Percentiles rank a stretch among this genome's conserved stretches.
phyloP scores from a whole-genome alignment of 1,284 basidiomycete species.

The Schizophyllum amplum region DNA sequence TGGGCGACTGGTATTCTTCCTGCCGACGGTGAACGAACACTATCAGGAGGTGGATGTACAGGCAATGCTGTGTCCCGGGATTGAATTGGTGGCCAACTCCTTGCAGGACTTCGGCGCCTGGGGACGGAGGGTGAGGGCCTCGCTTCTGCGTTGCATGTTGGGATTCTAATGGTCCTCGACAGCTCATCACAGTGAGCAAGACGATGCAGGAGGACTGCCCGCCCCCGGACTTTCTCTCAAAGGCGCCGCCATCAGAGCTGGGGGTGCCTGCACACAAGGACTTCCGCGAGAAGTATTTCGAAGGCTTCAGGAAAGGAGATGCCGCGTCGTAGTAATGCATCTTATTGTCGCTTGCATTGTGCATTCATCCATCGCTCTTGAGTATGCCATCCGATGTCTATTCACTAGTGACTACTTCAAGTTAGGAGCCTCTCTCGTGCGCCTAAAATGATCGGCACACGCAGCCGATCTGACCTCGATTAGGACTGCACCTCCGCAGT shows the following conservation, averaged over 20 bases:
- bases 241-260: conserved; percentile 18
- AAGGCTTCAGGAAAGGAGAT: conserved; percentile 51
- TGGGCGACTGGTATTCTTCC: conserved; percentile 91
- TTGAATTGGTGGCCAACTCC: conserved; percentile 85
- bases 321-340: background rate
- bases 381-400: no score
- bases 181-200: conserved; percentile 90
- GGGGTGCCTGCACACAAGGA: conserved; percentile 67
- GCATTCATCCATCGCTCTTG: no score
- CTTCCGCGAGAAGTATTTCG: conserved; percentile 77
- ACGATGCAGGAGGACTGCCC: conserved; percentile 38
- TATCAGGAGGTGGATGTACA: conserved; percentile 82
- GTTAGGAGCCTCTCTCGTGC: no score
- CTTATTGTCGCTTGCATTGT: background rate
- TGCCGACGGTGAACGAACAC: conserved; percentile 88
- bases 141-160: background rate
- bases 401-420: no score
- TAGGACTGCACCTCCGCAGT: no score
- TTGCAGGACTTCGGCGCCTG: conserved; percentile 94
- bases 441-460: no score
- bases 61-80: conserved; percentile 71
- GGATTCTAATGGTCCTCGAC: background rate
- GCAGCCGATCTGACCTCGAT: no score
- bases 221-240: conserved; percentile 41
- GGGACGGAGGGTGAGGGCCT: conserved; percentile 74